A percentile compares a stretch with the other conserved stretches of the same genome.
Evolutionary conservation across 2,329 filamentous ascomycete genomes (phyloP).

Genomic region (Sordariomycetes sp.): DNA sequence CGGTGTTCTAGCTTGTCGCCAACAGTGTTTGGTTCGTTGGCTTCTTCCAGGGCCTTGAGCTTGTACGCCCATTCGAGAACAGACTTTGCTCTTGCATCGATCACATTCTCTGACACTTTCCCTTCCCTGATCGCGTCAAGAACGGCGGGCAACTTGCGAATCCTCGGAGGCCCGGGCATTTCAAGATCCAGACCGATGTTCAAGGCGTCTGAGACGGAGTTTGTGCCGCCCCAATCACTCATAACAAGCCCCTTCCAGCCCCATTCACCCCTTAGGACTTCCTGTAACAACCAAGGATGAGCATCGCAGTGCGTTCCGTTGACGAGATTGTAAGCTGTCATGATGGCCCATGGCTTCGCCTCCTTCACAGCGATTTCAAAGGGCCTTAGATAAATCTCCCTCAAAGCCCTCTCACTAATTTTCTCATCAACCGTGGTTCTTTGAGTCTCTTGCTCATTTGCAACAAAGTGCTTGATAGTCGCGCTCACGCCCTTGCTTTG

Average conservation of each 20-base stretch:
- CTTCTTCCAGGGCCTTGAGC: slow-evolving; percentile 4
- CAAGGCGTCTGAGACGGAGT: slow-evolving; percentile 22
- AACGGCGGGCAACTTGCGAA: slow-evolving; percentile 2
- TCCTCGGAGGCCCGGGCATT: slow-evolving; percentile 22
- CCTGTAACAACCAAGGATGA: slow-evolving; percentile 19
- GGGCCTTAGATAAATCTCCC: slow-evolving; percentile 31
- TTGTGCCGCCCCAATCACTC: slow-evolving; percentile 31
- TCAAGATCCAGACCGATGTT: slow-evolving; percentile 20
- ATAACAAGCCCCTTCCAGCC: slow-evolving; percentile 33
- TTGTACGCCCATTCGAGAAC: slow-evolving; percentile 17
- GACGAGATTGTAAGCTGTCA: slow-evolving; percentile 37
- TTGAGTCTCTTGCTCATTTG: slow-evolving; percentile 27
- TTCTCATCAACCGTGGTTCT: slow-evolving; percentile 17
- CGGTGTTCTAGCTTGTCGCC: slow-evolving; percentile 12
- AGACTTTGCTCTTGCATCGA: slow-evolving; percentile 17
- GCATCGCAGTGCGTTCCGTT: slow-evolving; percentile 33
- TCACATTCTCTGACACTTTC: slow-evolving; percentile 10
- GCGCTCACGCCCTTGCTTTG: slow-evolving; percentile 31
- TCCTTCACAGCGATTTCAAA: slow-evolving; percentile 34
- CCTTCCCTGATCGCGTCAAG: slow-evolving; percentile 11
- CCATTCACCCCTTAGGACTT: slow-evolving; percentile 23
- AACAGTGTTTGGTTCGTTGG: slow-evolving; percentile 10
- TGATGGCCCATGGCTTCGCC: slow-evolving; percentile 30
- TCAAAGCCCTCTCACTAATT: slow-evolving; percentile 17
- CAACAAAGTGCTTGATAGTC: slow-evolving; percentile 36